Evolutionary conservation across 768 basidiomycete genomes (phyloP).

Genomic region (Roridomyces roridus): DNA sequence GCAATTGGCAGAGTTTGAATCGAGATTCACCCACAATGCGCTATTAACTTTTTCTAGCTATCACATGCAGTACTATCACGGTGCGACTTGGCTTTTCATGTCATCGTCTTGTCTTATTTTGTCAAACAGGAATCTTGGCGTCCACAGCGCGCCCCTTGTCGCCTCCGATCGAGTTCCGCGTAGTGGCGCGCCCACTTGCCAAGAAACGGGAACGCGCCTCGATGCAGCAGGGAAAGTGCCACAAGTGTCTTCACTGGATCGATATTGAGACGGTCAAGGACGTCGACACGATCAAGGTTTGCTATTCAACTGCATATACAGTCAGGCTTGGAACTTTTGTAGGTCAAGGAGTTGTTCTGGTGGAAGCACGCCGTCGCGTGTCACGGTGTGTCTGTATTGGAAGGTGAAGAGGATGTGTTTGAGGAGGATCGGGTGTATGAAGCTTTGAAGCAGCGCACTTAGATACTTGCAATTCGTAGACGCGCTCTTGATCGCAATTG

Average conservation of each 20-base stretch:
- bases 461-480: background rate
- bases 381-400: conserved; percentile 62
- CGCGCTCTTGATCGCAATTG: no score
- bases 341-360: conserved; percentile 83
- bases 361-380: conserved; percentile 85
- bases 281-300: conserved; percentile 70
- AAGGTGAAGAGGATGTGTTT: conserved; percentile 64
- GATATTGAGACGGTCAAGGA: conserved; percentile 76
- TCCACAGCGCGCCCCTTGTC: conserved; percentile 75
- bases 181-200: conserved; percentile 46
- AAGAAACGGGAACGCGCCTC: conserved; percentile 64
- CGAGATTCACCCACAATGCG: background rate
- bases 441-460: conserved; percentile 11
- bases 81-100: conserved; percentile 40
- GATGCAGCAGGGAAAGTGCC: conserved; percentile 77
- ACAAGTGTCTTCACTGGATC: conserved; percentile 78
- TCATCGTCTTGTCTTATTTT: background rate
- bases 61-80: conserved; percentile 84
- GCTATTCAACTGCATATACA: no score
- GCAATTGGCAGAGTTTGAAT: conserved; percentile 26
- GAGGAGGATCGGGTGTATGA: conserved; percentile 56
- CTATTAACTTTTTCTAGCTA: conserved; percentile 53
- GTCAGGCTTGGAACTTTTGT: no score
- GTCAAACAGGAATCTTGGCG: conserved; percentile 68
- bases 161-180: conserved; percentile 71